phyloP scores from a whole-genome alignment of 2,329 filamentous ascomycete genomes.

The Ascochyta rabiei region DNA sequence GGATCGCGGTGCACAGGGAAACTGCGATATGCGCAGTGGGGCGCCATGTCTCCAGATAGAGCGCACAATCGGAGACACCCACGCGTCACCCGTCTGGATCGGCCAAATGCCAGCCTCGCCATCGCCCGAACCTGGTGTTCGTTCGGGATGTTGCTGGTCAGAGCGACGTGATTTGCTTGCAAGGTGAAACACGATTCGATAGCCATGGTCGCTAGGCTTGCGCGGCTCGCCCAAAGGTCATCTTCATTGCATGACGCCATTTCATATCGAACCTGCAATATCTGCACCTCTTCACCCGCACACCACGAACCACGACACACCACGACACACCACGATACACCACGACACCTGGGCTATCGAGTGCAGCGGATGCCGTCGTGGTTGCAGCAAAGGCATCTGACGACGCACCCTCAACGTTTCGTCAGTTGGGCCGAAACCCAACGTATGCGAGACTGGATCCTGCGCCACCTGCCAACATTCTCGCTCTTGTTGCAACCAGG shows the following conservation, averaged over 20 bases:
- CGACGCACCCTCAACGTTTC: background rate
- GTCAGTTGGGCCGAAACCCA: background rate
- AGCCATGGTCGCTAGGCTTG: conserved; percentile 7
- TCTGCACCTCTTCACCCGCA: background rate
- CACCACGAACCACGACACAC: too few species aligned
- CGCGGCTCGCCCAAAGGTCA: background rate
- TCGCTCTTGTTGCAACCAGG: background rate
- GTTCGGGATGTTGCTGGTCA: background rate
- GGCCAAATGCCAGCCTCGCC: background rate
- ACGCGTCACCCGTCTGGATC: background rate
- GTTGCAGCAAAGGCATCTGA: background rate
- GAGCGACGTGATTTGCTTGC: background rate
- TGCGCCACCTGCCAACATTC: background rate
- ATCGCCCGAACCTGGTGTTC: background rate
- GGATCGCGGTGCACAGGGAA: background rate
- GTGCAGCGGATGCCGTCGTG: background rate
- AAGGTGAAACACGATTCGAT: conserved; percentile 15
- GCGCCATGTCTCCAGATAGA: conserved; percentile 9
- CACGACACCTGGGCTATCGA: background rate
- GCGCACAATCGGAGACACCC: conserved; percentile 1
- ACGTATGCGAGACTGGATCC: background rate
- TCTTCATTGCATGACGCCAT: conserved; percentile 1
- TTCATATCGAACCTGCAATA: background rate
- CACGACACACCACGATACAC: too few species aligned
- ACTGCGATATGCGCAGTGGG: background rate